A percentile compares a stretch with the other conserved stretches of the same genome.
phyloP scores from a whole-genome alignment of 23 red algal species.

The Porphyridium purpureum region DNA sequence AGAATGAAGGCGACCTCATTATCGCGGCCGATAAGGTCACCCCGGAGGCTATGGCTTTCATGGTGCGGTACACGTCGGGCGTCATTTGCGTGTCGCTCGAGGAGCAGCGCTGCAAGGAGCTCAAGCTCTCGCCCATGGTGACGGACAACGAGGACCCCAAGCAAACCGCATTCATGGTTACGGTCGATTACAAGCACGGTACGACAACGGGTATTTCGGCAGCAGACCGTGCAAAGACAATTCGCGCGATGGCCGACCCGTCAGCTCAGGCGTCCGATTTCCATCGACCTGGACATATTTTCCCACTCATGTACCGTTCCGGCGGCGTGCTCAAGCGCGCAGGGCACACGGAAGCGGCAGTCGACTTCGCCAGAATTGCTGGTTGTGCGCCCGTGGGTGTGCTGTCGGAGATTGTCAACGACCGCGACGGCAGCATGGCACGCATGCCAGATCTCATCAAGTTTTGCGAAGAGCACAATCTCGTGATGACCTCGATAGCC shows the following conservation, averaged over 20 bases:
- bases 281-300: slow-evolving; percentile 85
- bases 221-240: slow-evolving; percentile 49
- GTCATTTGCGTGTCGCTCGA: slow-evolving; percentile 84
- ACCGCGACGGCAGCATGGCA: slow-evolving; percentile 76
- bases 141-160: slow-evolving; percentile 83
- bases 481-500: slow-evolving; percentile 91
- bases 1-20: slow-evolving; percentile 99
- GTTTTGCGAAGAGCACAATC: slow-evolving; percentile 52
- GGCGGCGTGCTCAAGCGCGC: slow-evolving; percentile 94
- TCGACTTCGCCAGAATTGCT: slow-evolving; percentile 71
- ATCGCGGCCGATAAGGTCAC: slow-evolving; percentile 81
- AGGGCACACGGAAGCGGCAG: slow-evolving; percentile 86
- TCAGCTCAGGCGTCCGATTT: slow-evolving; percentile 37
- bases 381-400: slow-evolving; percentile 75
- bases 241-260: slow-evolving; percentile 59
- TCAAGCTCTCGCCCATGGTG: slow-evolving; percentile 73
- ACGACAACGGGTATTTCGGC: slow-evolving; percentile 90
- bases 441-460: slow-evolving; percentile 51
- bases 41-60: slow-evolving; percentile 87
- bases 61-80: slow-evolving; percentile 92
- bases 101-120: slow-evolving; percentile 23
- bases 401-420: slow-evolving; percentile 85
- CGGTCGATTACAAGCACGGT: slow-evolving; percentile 59
- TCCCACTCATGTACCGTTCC: slow-evolving; percentile 57
- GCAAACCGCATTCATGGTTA: slow-evolving; percentile 83